phyloP scores from a whole-genome alignment of 768 basidiomycete genomes.

The Rubroboletus pulcherrimus region DNA sequence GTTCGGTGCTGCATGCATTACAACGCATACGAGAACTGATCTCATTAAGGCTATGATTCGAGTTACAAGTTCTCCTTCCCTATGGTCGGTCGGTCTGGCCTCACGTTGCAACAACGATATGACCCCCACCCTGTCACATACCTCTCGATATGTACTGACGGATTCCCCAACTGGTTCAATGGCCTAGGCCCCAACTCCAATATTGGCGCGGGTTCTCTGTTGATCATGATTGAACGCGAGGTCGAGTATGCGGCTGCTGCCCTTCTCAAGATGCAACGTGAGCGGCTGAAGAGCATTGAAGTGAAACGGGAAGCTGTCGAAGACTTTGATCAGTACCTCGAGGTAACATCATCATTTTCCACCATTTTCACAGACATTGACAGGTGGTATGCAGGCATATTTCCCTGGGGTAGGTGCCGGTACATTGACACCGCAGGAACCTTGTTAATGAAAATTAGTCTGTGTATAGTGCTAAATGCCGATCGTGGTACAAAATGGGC shows the following conservation, averaged over 20 bases:
- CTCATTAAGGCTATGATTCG: slow-evolving; percentile 39
- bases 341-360: slow-evolving; percentile 31
- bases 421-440: not conserved
- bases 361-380: not conserved
- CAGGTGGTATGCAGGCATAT: slow-evolving; percentile 5
- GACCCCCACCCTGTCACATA: slow-evolving; percentile 55
- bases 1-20: not conserved
- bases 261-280: slow-evolving; percentile 57
- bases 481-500: slow-evolving; percentile 63
- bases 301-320: slow-evolving; percentile 54
- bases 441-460: slow-evolving; percentile 36
- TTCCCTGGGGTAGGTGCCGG: slow-evolving; percentile 10
- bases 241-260: slow-evolving; percentile 55
- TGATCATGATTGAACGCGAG: slow-evolving; percentile 52
- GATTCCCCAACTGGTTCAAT: slow-evolving; percentile 69
- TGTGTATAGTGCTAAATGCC: slow-evolving; percentile 54
- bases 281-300: slow-evolving; percentile 59
- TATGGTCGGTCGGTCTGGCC: slow-evolving; percentile 51
- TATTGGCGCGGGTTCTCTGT: slow-evolving; percentile 53
- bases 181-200: slow-evolving; percentile 53
- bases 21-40: not conserved
- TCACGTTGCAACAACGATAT: slow-evolving; percentile 51
- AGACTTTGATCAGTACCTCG: slow-evolving; percentile 59
- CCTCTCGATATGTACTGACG: slow-evolving; percentile 54
- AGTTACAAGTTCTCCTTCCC: slow-evolving; percentile 46